These are phyloP conservation scores for Blepharisma stoltei DNA, from an alignment of 73 alveolate genomes.

Conservation along the genomic window DNA sequence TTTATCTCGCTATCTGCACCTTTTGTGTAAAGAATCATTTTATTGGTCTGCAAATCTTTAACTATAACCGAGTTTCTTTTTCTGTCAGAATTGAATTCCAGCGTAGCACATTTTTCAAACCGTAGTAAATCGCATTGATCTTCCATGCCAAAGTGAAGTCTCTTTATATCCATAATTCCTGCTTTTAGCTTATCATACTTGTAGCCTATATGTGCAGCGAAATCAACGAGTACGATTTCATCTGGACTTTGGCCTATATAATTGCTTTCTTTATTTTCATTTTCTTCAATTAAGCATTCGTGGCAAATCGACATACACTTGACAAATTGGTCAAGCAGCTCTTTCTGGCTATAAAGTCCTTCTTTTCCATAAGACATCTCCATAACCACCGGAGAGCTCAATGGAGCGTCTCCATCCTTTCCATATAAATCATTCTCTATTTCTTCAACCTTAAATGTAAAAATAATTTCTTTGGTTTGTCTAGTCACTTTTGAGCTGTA, in stretches of 20 bases:
- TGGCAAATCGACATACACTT: slow-evolving; percentile 66
- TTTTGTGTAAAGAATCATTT: slow-evolving; percentile 48
- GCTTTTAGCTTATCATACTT: slow-evolving; percentile 45
- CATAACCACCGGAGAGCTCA: slow-evolving; percentile 50
- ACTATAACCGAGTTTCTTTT: slow-evolving; percentile 89
- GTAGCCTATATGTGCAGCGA: slow-evolving; percentile 84
- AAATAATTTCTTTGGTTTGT: background rate
- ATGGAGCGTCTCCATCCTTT: slow-evolving; percentile 54
- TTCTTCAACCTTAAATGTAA: slow-evolving; percentile 66
- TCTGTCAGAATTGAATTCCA: slow-evolving; percentile 90
- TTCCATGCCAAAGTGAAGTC: background rate
- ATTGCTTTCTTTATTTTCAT: slow-evolving; percentile 20
- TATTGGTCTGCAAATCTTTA: slow-evolving; percentile 67
- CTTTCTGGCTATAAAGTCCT: background rate
- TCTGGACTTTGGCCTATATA: slow-evolving; percentile 88
- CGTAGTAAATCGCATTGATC: too few species aligned
- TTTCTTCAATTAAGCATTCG: slow-evolving; percentile 73
- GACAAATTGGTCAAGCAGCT: slow-evolving; percentile 39
- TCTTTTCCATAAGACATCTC: background rate
- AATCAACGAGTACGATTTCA: slow-evolving; percentile 87
- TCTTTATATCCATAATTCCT: slow-evolving; percentile 24
- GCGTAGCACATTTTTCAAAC: slow-evolving; percentile 65
- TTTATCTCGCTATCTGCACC: slow-evolving; percentile 77
- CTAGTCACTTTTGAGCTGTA: slow-evolving; percentile 23
- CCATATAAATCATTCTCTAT: slow-evolving; percentile 70